Percentiles rank a stretch among this genome's conserved stretches.
Conservation (phyloP, 2,329 filamentous ascomycete genomes). For the Fusarium zealandicum region DNA sequence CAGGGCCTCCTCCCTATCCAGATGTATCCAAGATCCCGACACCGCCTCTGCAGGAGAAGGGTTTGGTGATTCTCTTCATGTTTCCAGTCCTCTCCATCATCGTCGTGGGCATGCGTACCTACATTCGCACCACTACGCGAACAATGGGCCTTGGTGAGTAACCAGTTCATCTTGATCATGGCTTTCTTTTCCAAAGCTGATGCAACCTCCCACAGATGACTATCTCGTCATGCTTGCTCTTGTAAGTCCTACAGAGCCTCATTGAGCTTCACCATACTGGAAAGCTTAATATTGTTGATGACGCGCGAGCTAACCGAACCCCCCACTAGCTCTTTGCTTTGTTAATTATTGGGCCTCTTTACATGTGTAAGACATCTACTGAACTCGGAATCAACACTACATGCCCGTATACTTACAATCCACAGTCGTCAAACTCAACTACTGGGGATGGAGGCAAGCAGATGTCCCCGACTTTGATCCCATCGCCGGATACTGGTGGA, state of each 20-base stretch:
- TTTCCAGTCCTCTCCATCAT: conserved; percentile 44
- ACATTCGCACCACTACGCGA: conserved; percentile 40
- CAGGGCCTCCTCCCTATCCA: conserved; percentile 31
- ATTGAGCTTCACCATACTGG: fast-evolving
- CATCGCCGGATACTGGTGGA: conserved; percentile 42
- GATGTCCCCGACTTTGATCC: conserved; percentile 34
- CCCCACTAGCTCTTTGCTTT: conserved; percentile 21
- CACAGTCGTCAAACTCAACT: conserved; percentile 44
- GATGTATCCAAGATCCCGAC: conserved; percentile 44
- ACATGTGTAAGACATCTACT: conserved; percentile 19
- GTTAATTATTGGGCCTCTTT: conserved; percentile 26
- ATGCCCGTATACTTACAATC: fast-evolving
- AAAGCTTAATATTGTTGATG: background rate
- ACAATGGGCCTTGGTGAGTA: conserved; percentile 37
- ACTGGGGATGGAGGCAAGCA: conserved; percentile 41
- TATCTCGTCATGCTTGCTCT: conserved; percentile 23
- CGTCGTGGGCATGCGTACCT: conserved; percentile 38
- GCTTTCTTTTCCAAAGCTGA: background rate
- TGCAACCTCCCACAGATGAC: conserved; percentile 11
- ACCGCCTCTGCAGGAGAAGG: conserved; percentile 43
- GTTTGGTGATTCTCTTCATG: conserved; percentile 44
- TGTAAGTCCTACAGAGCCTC: conserved; percentile 1
- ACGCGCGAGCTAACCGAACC: background rate
- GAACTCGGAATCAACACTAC: no score
- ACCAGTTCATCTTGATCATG: background rate